These are phyloP conservation scores for Leucaena leucocephala DNA, from an alignment of 306 rosid genomes.

Conservation along the genomic window DNA sequence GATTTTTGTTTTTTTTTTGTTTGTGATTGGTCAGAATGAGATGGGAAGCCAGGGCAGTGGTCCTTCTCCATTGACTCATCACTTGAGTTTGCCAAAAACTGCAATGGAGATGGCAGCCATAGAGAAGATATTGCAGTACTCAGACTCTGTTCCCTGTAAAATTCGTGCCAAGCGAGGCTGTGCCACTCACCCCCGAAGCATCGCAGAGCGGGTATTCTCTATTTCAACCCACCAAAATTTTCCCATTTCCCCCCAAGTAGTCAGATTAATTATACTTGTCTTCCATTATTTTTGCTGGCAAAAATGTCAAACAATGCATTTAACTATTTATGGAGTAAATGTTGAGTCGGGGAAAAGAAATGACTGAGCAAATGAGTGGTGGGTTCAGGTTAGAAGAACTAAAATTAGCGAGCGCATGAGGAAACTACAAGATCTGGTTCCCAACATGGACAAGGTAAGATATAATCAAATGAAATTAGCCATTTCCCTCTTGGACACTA, in stretches of 20 bases:
- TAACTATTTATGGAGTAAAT: not conserved
- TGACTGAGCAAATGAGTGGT: not conserved
- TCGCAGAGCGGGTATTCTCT: constrained; percentile 87
- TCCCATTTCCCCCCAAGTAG: not conserved
- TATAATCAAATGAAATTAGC: not conserved
- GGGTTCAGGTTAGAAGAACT: constrained; percentile 83
- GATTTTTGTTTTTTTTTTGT: not conserved
- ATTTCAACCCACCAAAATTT: not conserved
- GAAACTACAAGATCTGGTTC: constrained; percentile 93
- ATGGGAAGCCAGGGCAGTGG: constrained; percentile 40
- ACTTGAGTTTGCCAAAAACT: constrained; percentile 87
- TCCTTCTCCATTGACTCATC: constrained; percentile 64
- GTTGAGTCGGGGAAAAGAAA: not conserved
- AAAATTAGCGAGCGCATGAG: constrained; percentile 96
- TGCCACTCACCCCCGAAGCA: constrained; percentile 98
- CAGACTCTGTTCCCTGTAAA: constrained; percentile 91
- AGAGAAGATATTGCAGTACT: constrained; percentile 77
- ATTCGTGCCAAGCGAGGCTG: constrained; percentile 95
- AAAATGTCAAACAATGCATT: not conserved
- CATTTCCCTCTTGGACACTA: constrained; percentile 7
- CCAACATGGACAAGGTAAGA: constrained; percentile 95
- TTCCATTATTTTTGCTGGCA: not conserved
- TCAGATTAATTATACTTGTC: not conserved
- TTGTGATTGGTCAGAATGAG: constrained; percentile 57
- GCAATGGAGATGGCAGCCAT: constrained; percentile 88